phyloP scores from a whole-genome alignment of 805 yeast species.

The Candida sithepensis region DNA sequence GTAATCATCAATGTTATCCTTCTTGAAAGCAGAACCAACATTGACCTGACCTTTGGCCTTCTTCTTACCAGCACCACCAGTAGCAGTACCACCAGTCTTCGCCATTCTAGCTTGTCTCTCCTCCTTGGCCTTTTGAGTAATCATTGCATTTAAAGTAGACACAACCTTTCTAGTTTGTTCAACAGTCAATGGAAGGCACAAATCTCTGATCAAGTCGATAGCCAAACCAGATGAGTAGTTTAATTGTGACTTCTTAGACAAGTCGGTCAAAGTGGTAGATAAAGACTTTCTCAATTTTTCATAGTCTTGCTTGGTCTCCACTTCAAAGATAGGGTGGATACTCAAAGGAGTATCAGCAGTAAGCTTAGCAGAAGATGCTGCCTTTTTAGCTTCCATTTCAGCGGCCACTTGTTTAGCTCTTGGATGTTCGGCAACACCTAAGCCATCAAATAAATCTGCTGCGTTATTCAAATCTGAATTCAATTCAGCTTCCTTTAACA shows the following conservation, averaged over 20 bases:
- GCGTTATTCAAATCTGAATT: conserved; percentile 89
- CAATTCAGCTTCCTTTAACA: conserved; percentile 76
- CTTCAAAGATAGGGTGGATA: conserved; percentile 79
- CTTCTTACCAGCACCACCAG: conserved; percentile 94
- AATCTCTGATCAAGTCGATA: conserved; percentile 80
- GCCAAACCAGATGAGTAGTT: conserved; percentile 75
- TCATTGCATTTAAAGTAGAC: conserved; percentile 74
- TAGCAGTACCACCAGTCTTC: conserved; percentile 78
- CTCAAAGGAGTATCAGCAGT: conserved; percentile 57
- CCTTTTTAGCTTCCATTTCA: conserved; percentile 45
- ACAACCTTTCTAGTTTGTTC: conserved; percentile 84
- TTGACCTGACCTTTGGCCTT: conserved; percentile 82
- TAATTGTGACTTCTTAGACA: conserved; percentile 58
- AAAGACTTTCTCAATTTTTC: conserved; percentile 74
- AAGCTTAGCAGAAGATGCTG: conserved; percentile 37
- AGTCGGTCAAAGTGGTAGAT: conserved; percentile 53
- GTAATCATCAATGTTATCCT: conserved; percentile 58
- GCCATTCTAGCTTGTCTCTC: conserved; percentile 86
- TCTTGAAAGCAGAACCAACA: conserved; percentile 56
- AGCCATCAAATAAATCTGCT: conserved; percentile 83
- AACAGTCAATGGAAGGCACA: conserved; percentile 73
- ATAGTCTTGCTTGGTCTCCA: conserved; percentile 74
- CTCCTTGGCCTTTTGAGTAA: conserved; percentile 82
- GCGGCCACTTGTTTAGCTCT: conserved; percentile 38
- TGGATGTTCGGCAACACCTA: conserved; percentile 56